Percentiles rank a stretch among this genome's conserved stretches.
phyloP scores from a whole-genome alignment of 2,329 filamentous ascomycete species.

The Aspergillus texensis region DNA sequence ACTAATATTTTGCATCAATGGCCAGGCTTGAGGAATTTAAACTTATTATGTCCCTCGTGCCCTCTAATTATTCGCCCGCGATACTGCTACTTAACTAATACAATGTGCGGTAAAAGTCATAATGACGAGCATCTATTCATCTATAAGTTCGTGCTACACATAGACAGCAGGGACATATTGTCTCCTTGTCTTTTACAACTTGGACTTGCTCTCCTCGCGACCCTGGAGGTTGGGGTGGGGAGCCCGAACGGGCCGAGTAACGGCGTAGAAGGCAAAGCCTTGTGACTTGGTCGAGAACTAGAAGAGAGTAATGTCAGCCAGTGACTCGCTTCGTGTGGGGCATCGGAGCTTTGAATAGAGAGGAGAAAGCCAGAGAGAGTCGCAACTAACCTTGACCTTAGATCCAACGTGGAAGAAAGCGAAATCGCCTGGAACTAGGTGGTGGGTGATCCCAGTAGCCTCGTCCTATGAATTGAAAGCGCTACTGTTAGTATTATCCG shows the following conservation, averaged over 20 bases:
- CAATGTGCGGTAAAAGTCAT: background rate
- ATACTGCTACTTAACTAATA: no score
- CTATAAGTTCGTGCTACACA: background rate
- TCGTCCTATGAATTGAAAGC: slow-evolving; percentile 1
- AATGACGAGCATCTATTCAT: background rate
- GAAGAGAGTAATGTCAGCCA: background rate
- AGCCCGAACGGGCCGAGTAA: background rate
- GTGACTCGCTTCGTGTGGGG: background rate
- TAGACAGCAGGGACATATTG: background rate
- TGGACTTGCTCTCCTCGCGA: background rate
- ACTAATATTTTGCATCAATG: no score
- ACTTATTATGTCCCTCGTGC: no score
- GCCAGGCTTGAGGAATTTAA: no score
- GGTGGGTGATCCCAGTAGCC: slow-evolving; percentile 17
- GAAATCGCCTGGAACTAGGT: slow-evolving; percentile 16
- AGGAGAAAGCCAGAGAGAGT: background rate
- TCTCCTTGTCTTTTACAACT: background rate
- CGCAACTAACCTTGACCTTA: background rate
- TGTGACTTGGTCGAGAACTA: background rate
- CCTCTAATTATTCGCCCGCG: no score
- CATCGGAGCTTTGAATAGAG: no score
- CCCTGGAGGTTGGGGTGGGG: background rate
- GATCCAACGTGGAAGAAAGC: slow-evolving; percentile 14
- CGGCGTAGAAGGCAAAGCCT: background rate
- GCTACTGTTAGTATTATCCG: background rate